These are phyloP conservation scores for Talinum fruticosum DNA, from an alignment of 148 eudicot species.

Conservation along the genomic window DNA sequence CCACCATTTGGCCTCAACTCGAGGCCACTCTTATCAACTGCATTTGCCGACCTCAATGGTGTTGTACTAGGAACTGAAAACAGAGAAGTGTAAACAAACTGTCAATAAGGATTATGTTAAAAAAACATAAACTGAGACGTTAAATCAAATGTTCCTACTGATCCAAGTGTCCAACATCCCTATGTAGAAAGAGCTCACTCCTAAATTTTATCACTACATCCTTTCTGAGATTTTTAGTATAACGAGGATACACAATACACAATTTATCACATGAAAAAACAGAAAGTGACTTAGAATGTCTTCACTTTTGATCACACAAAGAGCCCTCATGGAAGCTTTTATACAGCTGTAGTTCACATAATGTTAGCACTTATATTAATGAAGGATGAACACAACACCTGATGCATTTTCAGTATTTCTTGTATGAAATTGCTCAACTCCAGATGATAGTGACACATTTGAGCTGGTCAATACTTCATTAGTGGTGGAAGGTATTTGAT, in stretches of 20 bases:
- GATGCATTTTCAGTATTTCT: slow-evolving; percentile 38
- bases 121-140: neutral
- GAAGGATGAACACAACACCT: slow-evolving; percentile 33
- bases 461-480: slow-evolving; percentile 29
- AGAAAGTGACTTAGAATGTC: neutral
- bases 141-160: neutral
- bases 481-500: slow-evolving; percentile 27
- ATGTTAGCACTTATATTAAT: slow-evolving; percentile 1
- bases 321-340: neutral
- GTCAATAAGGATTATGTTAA: slow-evolving; percentile 12
- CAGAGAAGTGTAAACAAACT: slow-evolving; percentile 10
- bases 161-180: neutral
- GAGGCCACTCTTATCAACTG: slow-evolving; percentile 32
- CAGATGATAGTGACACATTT: slow-evolving; percentile 27
- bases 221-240: neutral
- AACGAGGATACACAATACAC: neutral
- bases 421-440: slow-evolving; percentile 40
- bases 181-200: neutral
- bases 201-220: neutral
- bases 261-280: neutral
- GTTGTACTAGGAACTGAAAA: slow-evolving; percentile 34
- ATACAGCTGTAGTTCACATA: neutral
- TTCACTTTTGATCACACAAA: no score
- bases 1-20: slow-evolving; percentile 40
- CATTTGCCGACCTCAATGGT: slow-evolving; percentile 34